Evolutionary conservation across 2,329 filamentous ascomycete genomes (phyloP).

Genomic region (Cladosporium sphaerospermum): DNA sequence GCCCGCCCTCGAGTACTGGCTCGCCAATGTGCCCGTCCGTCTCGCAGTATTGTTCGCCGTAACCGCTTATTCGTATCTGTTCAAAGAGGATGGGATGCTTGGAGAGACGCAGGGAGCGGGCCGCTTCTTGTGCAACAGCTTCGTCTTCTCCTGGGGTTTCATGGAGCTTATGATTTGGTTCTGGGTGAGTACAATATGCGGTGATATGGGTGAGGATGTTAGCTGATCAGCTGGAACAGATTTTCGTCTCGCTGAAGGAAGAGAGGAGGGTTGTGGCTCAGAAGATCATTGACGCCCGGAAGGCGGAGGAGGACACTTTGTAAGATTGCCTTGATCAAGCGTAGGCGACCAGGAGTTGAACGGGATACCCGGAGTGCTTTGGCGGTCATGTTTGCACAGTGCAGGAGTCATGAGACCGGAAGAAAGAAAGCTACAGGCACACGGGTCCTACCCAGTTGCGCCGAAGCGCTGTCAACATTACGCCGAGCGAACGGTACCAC

Average conservation of each 20-base stretch:
- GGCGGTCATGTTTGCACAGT: too few species aligned
- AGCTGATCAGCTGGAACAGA: conserved; percentile 19
- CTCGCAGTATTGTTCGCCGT: conserved; percentile 56
- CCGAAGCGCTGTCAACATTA: too few species aligned
- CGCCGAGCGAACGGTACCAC: too few species aligned
- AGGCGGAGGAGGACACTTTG: conserved; percentile 30
- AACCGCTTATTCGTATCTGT: conserved; percentile 60
- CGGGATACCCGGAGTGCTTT: too few species aligned
- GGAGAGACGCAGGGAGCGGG: conserved; percentile 30
- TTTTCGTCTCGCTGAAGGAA: conserved; percentile 63
- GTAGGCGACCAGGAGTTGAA: too few species aligned
- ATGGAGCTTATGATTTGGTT: conserved; percentile 81
- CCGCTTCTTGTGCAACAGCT: conserved; percentile 71
- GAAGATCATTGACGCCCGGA: conserved; percentile 30
- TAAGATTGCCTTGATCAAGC: too few species aligned
- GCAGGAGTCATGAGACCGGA: too few species aligned
- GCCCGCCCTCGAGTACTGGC: conserved; percentile 41
- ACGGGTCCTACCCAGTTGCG: too few species aligned
- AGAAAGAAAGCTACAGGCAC: too few species aligned
- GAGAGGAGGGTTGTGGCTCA: conserved; percentile 43
- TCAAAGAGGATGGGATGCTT: conserved; percentile 47
- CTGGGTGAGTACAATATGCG: conserved; percentile 52
- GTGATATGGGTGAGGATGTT: neutral
- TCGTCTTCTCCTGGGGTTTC: conserved; percentile 80
- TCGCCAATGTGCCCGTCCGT: conserved; percentile 55